Percentiles rank a stretch among this genome's conserved stretches.
These are phyloP conservation scores for Dictyostelium firmibasis DNA, from an alignment of 78 protist genomes.

Conservation along the genomic window DNA sequence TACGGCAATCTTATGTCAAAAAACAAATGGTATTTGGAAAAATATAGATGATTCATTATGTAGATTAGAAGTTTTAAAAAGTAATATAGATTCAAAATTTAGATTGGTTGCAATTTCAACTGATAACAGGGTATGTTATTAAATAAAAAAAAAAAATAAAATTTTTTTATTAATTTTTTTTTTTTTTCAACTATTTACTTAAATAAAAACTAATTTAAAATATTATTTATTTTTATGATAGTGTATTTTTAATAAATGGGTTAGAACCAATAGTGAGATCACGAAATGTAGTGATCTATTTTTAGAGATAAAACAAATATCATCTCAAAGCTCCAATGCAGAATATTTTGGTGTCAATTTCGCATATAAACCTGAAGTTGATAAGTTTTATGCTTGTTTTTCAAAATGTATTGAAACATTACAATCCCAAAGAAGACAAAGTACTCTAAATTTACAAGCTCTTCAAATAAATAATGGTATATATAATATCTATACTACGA, in stretches of 20 bases:
- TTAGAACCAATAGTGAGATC: slow-evolving; percentile 65
- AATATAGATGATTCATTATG: slow-evolving; percentile 58
- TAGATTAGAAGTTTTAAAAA: slow-evolving; percentile 58
- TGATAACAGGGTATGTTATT: slow-evolving; percentile 44
- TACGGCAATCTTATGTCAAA: slow-evolving; percentile 52
- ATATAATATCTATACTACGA: too few species aligned
- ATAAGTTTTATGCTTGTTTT: slow-evolving; percentile 30
- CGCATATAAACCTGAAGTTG: slow-evolving; percentile 72
- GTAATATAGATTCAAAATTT: slow-evolving; percentile 38
- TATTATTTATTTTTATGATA: neutral
- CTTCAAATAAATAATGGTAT: neutral
- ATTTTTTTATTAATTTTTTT: neutral
- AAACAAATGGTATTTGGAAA: slow-evolving; percentile 26
- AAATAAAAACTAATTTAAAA: neutral
- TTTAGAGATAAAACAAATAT: slow-evolving; percentile 57
- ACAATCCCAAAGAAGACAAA: slow-evolving; percentile 18
- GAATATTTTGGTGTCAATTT: slow-evolving; percentile 63
- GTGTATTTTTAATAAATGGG: slow-evolving; percentile 79
- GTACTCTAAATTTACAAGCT: neutral
- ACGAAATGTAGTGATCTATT: slow-evolving; percentile 73
- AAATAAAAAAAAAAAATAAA: too few species aligned
- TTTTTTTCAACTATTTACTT: neutral
- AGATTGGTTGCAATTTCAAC: slow-evolving; percentile 63
- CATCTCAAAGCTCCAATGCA: slow-evolving; percentile 46
- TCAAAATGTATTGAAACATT: slow-evolving; percentile 44